phyloP scores from a whole-genome alignment of 441 rosid species.

The Populus hybrid region DNA sequence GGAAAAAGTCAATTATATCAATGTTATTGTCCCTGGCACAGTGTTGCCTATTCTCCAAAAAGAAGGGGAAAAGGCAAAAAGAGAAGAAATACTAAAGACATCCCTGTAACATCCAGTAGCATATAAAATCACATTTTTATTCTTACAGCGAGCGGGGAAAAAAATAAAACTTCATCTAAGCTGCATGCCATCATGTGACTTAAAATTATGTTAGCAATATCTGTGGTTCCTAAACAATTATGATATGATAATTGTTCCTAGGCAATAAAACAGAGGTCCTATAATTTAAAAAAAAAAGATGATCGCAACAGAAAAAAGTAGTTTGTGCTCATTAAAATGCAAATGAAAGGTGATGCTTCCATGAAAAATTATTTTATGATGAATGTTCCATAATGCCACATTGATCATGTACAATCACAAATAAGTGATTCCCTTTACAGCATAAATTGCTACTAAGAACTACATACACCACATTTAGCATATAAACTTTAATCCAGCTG shows the following conservation, averaged over 20 bases:
- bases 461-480: no score
- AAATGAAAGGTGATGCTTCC: slow-evolving; percentile 8
- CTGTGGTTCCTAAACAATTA: no score
- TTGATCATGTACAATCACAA: neutral
- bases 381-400: neutral
- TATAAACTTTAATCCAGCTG: neutral
- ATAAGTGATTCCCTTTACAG: neutral
- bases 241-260: neutral
- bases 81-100: neutral
- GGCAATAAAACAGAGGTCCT: neutral
- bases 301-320: neutral
- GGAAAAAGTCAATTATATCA: slow-evolving; percentile 12
- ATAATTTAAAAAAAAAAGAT: neutral
- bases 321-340: neutral
- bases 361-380: neutral
- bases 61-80: neutral
- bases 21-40: neutral
- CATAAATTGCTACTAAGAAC: neutral
- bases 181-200: no score
- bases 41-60: slow-evolving; percentile 1
- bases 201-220: no score
- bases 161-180: neutral
- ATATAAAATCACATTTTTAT: neutral
- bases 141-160: no score
- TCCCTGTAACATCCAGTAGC: neutral